phyloP scores from a whole-genome alignment of 1,284 basidiomycete species.

The Mycena sp. region DNA sequence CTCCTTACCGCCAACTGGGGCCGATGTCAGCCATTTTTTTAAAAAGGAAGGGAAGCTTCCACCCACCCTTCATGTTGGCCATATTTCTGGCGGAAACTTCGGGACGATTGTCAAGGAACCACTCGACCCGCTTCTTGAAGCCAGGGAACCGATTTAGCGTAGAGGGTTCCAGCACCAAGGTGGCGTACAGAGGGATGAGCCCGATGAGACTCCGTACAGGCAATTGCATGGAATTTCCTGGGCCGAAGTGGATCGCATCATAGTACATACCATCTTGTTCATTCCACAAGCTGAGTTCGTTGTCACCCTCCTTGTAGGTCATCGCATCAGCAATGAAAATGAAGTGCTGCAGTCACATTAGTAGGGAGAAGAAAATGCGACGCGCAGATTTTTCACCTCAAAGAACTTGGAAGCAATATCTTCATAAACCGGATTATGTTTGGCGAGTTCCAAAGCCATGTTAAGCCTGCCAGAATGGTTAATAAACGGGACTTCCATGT shows the following conservation, averaged over 20 bases:
- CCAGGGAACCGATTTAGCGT: constrained; percentile 93
- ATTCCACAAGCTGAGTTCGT: constrained; percentile 91
- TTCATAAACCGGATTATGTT: constrained; percentile 97
- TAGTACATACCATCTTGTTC: constrained; percentile 94
- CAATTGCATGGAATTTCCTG: constrained; percentile 86
- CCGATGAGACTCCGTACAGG: constrained; percentile 95
- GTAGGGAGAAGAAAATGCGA: constrained; percentile 8
- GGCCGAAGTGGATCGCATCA: constrained; percentile 94
- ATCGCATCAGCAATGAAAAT: constrained; percentile 98
- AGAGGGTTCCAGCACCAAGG: constrained; percentile 91
- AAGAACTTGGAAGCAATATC: constrained; percentile 99
- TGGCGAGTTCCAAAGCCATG: constrained; percentile 96
- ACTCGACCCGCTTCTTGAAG: constrained; percentile 98
- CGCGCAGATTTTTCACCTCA: constrained; percentile 62
- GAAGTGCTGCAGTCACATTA: constrained; percentile 74
- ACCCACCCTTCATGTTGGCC: constrained; percentile 91
- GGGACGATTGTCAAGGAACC: constrained; percentile 95
- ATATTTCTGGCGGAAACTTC: constrained; percentile 91
- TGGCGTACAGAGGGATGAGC: constrained; percentile 95
- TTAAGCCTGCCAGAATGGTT: constrained; percentile 73
- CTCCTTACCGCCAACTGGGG: constrained; percentile 78
- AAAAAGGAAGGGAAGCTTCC: neutral
- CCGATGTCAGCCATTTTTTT: constrained; percentile 14
- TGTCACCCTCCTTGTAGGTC: constrained; percentile 86
- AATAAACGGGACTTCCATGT: constrained; percentile 6